These are phyloP conservation scores for Microsporum ferrugineum DNA, from an alignment of 2,329 filamentous ascomycete genomes.

Conservation along the genomic window DNA sequence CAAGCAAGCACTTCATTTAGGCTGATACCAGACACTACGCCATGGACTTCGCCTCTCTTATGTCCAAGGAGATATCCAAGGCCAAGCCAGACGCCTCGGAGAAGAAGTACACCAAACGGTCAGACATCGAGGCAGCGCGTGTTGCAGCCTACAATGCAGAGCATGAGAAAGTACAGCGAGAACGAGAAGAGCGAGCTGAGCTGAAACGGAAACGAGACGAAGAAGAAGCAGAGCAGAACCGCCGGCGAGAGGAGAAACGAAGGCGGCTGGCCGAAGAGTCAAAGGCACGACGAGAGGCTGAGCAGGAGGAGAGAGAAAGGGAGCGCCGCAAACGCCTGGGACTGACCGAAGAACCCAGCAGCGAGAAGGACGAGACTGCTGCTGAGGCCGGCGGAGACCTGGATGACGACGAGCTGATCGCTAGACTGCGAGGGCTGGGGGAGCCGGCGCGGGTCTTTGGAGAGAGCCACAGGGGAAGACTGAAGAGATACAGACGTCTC, in stretches of 20 bases:
- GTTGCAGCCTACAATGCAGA: slow-evolving; percentile 69
- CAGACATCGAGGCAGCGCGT: slow-evolving; percentile 74
- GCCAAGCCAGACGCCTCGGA: slow-evolving; percentile 44
- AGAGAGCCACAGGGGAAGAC: slow-evolving; percentile 58
- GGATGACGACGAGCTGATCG: slow-evolving; percentile 52
- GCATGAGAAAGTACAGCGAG: slow-evolving; percentile 60
- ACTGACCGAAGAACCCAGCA: slow-evolving; percentile 54
- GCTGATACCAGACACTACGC: not conserved
- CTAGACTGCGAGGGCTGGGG: slow-evolving; percentile 56
- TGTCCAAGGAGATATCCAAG: slow-evolving; percentile 87
- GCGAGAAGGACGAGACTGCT: slow-evolving; percentile 27
- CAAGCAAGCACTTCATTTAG: not conserved
- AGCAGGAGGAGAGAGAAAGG: slow-evolving; percentile 62
- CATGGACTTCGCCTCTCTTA: slow-evolving; percentile 93
- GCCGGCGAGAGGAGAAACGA: slow-evolving; percentile 68
- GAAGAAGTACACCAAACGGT: slow-evolving; percentile 74
- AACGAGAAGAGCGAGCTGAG: slow-evolving; percentile 56
- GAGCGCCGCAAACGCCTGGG: slow-evolving; percentile 64
- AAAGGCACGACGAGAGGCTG: slow-evolving; percentile 54
- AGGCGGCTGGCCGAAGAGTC: slow-evolving; percentile 72
- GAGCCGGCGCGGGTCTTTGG: slow-evolving; percentile 71
- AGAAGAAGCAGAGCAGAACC: slow-evolving; percentile 60
- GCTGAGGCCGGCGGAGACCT: slow-evolving; percentile 23
- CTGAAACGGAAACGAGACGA: slow-evolving; percentile 86
- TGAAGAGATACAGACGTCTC: slow-evolving; percentile 60